These are phyloP conservation scores for Trichoderma asperellum DNA, from an alignment of 2,329 filamentous ascomycete genomes.

Conservation along the genomic window DNA sequence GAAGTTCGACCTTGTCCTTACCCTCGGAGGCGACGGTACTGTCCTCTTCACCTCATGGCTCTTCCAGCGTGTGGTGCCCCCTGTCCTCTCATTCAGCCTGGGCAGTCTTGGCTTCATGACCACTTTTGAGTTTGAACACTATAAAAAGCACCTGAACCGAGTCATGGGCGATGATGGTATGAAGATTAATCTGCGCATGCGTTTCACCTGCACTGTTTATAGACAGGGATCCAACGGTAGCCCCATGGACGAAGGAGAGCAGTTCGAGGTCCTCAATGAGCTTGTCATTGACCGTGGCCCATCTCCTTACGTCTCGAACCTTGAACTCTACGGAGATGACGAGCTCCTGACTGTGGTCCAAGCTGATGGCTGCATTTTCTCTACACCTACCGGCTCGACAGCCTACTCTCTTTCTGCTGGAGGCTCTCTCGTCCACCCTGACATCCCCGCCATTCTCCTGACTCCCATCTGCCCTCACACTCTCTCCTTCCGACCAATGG, in stretches of 20 bases:
- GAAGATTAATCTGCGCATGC: constrained; percentile 97
- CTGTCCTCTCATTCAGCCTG: constrained; percentile 81
- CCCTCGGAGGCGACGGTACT: constrained; percentile 83
- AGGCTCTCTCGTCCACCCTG: constrained; percentile 92
- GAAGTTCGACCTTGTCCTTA: constrained; percentile 92
- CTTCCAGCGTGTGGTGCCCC: constrained; percentile 87
- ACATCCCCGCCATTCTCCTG: constrained; percentile 93
- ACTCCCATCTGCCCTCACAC: constrained; percentile 98
- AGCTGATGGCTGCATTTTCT: constrained; percentile 97
- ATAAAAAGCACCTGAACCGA: constrained; percentile 82
- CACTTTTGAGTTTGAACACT: constrained; percentile 83
- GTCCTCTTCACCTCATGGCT: constrained; percentile 89
- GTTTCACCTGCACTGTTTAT: constrained; percentile 97
- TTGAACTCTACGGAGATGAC: constrained; percentile 94
- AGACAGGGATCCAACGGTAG: constrained; percentile 56
- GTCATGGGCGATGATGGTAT: constrained; percentile 95
- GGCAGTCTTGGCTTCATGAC: constrained; percentile 88
- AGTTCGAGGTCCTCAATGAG: constrained; percentile 98
- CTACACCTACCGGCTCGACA: constrained; percentile 90
- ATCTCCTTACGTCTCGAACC: constrained; percentile 93
- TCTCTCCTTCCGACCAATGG: constrained; percentile 95
- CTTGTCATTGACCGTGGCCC: constrained; percentile 97
- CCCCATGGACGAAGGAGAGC: constrained; percentile 82
- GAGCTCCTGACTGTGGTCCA: constrained; percentile 94
- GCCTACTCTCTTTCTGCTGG: constrained; percentile 96